Evolutionary conservation across 2,329 filamentous ascomycete species (phyloP).

Genomic region (Neopestalotiopsis sp.): DNA sequence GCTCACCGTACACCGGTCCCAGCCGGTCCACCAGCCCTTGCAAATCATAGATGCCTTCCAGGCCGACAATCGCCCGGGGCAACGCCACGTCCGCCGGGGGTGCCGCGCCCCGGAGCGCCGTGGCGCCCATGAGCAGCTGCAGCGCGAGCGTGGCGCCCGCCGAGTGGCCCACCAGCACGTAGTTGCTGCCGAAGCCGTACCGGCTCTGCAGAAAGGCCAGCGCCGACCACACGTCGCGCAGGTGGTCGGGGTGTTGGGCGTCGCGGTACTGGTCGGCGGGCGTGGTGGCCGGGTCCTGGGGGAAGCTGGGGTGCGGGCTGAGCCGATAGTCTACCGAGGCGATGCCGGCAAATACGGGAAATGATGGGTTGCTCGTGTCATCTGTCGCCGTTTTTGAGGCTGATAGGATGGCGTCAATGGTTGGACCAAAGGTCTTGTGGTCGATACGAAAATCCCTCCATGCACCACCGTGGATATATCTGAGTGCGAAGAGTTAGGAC

Average conservation of each 20-base stretch:
- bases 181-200: constrained; percentile 48
- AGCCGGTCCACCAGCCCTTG: constrained; percentile 54
- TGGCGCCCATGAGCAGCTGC: constrained; percentile 59
- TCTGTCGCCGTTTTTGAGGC: constrained; percentile 21
- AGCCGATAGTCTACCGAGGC: constrained; percentile 70
- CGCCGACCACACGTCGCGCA: constrained; percentile 59
- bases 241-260: constrained; percentile 64
- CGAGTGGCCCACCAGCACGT: constrained; percentile 66
- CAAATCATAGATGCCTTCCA: constrained; percentile 73
- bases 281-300: constrained; percentile 46
- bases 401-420: constrained; percentile 44
- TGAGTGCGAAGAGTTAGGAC: constrained; percentile 22
- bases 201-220: constrained; percentile 53
- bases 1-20: constrained; percentile 55
- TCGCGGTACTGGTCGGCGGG: constrained; percentile 40
- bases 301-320: constrained; percentile 54
- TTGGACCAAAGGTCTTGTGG: constrained; percentile 45
- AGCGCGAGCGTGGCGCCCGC: constrained; percentile 68
- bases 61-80: constrained; percentile 61
- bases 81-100: constrained; percentile 34
- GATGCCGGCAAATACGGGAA: constrained; percentile 58
- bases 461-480: constrained; percentile 66
- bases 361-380: neutral
- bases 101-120: constrained; percentile 29
- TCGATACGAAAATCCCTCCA: constrained; percentile 64